Base-by-base conservation (phyloP, 2,329 filamentous ascomycete species). In the Neonectria coccinea region DNA sequence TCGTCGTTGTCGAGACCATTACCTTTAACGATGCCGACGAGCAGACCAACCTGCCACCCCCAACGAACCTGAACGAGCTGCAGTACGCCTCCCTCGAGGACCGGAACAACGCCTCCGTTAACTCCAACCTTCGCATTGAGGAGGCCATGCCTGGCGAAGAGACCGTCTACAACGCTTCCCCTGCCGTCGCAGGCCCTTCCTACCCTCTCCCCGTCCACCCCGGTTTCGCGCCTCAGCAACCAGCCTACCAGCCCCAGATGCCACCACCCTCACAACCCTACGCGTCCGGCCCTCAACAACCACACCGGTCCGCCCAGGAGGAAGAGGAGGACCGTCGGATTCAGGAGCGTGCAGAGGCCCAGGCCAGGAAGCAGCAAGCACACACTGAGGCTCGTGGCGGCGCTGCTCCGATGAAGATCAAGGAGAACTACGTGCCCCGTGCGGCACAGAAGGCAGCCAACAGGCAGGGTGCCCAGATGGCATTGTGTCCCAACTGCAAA, bases 11-110 rank as follows among this genome's bases (percentile, higher is more conserved):
- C 48, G 96, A 97, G 79, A 97, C 94, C 1, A 94, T 99, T 58
- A 85, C 93, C 16, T 99, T 99, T 79, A 94, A 89, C 63, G 94
- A 97, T 71, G 87, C 88, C 42, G 96, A 99, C 77, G 94, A 97
- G 70, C 88, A 92, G 67, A 89, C 90, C 41, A 91, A 96, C 68
- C 89, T 99, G 11, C 94, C 95, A 33, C 91, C 94, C 1, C 96
- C 96, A 1, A 96, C 93, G 4, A 94, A 91, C 5, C 88, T 97
- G 45, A 92, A 93, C 68, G 96, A 99, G 74, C 85, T 99, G 18
- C 94, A 98, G 78, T 97, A 94, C 66, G 93, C 94, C 31, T 97
- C 94, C 9, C 86, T 99, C 18, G 96, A 99, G 76, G 94, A 98
- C 79, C 96, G 97, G 80, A 97, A 95, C 61, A 92, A 91, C 79